Base-by-base conservation (phyloP, 192 early-diverging fungal species). In the Coemansia sp. region DNA sequence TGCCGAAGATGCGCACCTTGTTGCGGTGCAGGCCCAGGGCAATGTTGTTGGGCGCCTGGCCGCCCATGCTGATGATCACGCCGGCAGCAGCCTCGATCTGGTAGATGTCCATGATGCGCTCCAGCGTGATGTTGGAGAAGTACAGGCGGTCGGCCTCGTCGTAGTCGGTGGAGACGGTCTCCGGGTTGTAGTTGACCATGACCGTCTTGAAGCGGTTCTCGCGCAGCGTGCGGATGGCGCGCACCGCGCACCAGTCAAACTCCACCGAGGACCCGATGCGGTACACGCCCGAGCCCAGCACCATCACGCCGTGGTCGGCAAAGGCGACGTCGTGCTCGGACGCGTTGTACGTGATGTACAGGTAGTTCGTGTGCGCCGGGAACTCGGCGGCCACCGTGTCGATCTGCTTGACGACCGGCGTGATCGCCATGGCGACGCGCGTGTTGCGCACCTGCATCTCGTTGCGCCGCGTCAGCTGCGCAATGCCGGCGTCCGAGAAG, bases 121-220 rank as follows among this genome's bases (percentile, higher is more conserved):
- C 96, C 53, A 94, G 79, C 36, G 89, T 92, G 49, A 98, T 83
- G 67, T 89, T 92, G 61, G 95, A 93, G 77, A 99, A 99, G 83
- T 99, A 99, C 28, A 99, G 85, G 42, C 93, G 83, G 66, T 99
- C 96, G 5, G 89, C 90, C 82, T 99, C 96, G 65, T 99, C 96
- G 55, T 92, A 99, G 81, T 99, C 96, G 7, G 96, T 99, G 11
- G 91, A 94, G n/a, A 99, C 96, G 3, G 96, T 98, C 70, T 98
- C 96, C 16, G 96, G 96, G 73, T 98, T 98, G 80, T 97, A 98
- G 85, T 98, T 98, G 63, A 98, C 81, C 96, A 98, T 98, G 63
- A 98, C 82, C 5, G 96, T 97, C 84, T 98, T 96, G 79, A 87
- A 79, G 18, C 86, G 84, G 59, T 82, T 81, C 40, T 86, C 83